Evolutionary conservation across 805 yeast species (phyloP), one percentile per base, ranked within the genome.

Genomic region (Priceomyces haplophilus): DNA sequence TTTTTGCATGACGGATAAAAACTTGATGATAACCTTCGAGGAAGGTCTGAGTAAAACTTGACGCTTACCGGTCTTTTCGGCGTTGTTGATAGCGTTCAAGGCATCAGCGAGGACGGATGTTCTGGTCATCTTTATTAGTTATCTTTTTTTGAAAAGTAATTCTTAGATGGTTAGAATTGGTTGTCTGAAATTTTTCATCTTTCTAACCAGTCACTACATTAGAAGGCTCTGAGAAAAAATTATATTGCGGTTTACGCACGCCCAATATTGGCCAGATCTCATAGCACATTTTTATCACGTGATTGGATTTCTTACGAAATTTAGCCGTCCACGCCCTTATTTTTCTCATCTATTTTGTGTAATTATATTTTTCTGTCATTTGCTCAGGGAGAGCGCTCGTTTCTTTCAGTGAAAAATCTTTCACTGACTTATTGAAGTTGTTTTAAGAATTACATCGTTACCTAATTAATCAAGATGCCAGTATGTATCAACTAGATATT

Each of bases 11-110:
- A 90, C 97, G 68, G 88, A 80, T 74, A 90, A 81, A 79, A 88
- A 90, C 79, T 88, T 90, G 85, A 90, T 82, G 79, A 90, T 89
- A 65, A 90, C 97, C 86, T 90, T 90, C 70, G 97, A 90, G 43
- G 97, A 88, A 59, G 97, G 97, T 83, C 97, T 87, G 78, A 90
- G 85, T 72, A 90, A 77, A 65, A 90, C 97, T 80, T 90, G 97
- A 80, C 97, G 87, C 83, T 90, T 90, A 77, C 97, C 97, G 77
- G 96, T 84, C 80, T 89, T 90, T 80, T 90, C 97, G 78, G 97
- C 97, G 77, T 90, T 90, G 93, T 89, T 88, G 78, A 90, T 90
- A 65, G 96, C 84, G 79, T 90, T 90, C 66, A 90, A 85, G 71
- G 97, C 97, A 80, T 90, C 97, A 71, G 96, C 97, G 75, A 90